phyloP scores from a whole-genome alignment of 2,329 filamentous ascomycete species.

The Talaromyces sp. region DNA sequence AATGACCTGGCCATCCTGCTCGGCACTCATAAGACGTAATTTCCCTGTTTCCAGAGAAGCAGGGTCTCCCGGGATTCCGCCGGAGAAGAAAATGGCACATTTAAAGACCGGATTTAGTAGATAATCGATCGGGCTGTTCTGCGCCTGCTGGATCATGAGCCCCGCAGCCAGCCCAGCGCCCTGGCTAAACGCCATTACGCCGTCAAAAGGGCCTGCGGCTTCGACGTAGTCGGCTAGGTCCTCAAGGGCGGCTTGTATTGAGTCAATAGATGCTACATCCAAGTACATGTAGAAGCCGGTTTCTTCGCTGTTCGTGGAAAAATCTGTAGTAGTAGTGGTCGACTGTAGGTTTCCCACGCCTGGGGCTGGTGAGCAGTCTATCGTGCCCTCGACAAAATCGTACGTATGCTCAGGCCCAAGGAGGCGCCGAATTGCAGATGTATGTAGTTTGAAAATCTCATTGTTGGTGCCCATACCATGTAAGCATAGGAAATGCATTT shows the following conservation, averaged over 20 bases:
- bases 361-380: too few relatives aligned
- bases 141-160: slow-evolving; percentile 9
- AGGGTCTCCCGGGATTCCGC: background rate
- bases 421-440: background rate
- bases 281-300: background rate
- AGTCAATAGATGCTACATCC: background rate
- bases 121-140: background rate
- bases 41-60: background rate
- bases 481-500: background rate
- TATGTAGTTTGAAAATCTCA: too few relatives aligned
- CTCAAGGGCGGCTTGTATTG: background rate
- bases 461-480: slow-evolving; percentile 2
- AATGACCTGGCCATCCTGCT: background rate
- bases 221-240: slow-evolving; percentile 16
- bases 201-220: slow-evolving; percentile 14
- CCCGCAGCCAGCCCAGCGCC: slow-evolving; percentile 19
- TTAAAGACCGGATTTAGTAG: background rate
- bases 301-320: too few relatives aligned
- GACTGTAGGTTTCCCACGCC: too few relatives aligned
- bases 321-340: too few relatives aligned
- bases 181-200: slow-evolving; percentile 22
- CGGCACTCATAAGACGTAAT: background rate
- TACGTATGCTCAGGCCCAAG: background rate
- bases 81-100: background rate
- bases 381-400: slow-evolving; percentile 1